These are phyloP conservation scores for Blepharisma stoltei DNA, from an alignment of 73 alveolate genomes.

Conservation along the genomic window DNA sequence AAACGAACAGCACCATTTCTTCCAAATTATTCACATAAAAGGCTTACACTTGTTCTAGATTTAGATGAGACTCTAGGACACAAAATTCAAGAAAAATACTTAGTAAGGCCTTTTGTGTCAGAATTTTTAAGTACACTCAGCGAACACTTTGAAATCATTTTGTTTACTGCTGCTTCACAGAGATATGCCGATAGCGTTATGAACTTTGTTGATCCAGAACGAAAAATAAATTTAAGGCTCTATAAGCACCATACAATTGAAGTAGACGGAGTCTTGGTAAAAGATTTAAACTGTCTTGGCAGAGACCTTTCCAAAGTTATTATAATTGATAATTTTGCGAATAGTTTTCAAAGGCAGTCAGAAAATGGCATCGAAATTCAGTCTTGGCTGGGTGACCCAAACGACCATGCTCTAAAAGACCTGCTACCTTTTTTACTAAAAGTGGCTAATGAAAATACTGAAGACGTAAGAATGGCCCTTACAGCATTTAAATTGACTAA, in stretches of 20 bases:
- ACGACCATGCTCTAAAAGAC: slow-evolving; percentile 29
- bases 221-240: slow-evolving; percentile 33
- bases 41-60: slow-evolving; percentile 64
- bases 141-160: slow-evolving; percentile 44
- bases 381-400: slow-evolving; percentile 64
- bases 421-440: background rate
- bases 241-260: slow-evolving; percentile 44
- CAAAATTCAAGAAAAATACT: slow-evolving; percentile 35
- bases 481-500: no score
- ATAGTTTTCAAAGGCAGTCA: slow-evolving; percentile 59
- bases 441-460: background rate
- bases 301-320: slow-evolving; percentile 52
- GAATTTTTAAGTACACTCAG: slow-evolving; percentile 30
- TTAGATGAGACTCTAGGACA: slow-evolving; percentile 72
- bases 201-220: slow-evolving; percentile 36
- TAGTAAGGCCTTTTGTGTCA: slow-evolving; percentile 42
- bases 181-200: slow-evolving; percentile 60
- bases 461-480: no score
- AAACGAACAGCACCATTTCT: background rate
- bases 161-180: slow-evolving; percentile 59
- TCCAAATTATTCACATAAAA: slow-evolving; percentile 34
- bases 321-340: slow-evolving; percentile 71
- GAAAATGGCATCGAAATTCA: slow-evolving; percentile 64
- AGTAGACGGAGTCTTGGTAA: slow-evolving; percentile 15
- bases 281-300: slow-evolving; percentile 59